Evolutionary conservation across 2,329 filamentous ascomycete genomes (phyloP).

Genomic region (Mariannaea sp.): DNA sequence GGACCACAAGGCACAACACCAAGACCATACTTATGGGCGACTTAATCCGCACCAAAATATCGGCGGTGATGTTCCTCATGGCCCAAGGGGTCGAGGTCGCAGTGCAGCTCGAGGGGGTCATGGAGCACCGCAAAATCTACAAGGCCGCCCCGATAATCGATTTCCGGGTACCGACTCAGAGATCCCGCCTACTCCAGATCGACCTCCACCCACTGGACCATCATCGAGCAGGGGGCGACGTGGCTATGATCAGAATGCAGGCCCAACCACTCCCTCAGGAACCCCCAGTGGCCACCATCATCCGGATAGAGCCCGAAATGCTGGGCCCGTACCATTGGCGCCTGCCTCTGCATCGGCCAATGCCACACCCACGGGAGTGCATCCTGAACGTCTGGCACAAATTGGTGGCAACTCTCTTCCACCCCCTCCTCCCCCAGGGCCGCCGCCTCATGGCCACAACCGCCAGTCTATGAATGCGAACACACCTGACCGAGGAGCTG

Average conservation of each 20-base stretch:
- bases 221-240: constrained; percentile 55
- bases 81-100: constrained; percentile 57
- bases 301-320: constrained; percentile 50
- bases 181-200: constrained; percentile 53
- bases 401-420: constrained; percentile 45
- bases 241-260: constrained; percentile 46
- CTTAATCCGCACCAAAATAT: constrained; percentile 58
- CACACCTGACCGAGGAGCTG: constrained; percentile 40
- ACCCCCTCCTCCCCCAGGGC: constrained; percentile 42
- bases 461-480: constrained; percentile 41
- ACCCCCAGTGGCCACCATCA: constrained; percentile 39
- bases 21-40: constrained; percentile 67
- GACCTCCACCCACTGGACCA: constrained; percentile 58
- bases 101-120: constrained; percentile 47
- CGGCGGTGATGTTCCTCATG: constrained; percentile 55
- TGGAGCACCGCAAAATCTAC: constrained; percentile 43
- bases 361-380: constrained; percentile 45
- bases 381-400: constrained; percentile 57
- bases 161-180: constrained; percentile 48
- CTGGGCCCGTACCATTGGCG: constrained; percentile 37
- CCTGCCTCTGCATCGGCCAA: constrained; percentile 34
- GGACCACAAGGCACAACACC: constrained; percentile 57
- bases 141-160: constrained; percentile 50
- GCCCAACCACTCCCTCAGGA: constrained; percentile 39
- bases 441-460: constrained; percentile 36